Conservation (phyloP, 768 basidiomycete species). For the Termitomyces sp. region DNA sequence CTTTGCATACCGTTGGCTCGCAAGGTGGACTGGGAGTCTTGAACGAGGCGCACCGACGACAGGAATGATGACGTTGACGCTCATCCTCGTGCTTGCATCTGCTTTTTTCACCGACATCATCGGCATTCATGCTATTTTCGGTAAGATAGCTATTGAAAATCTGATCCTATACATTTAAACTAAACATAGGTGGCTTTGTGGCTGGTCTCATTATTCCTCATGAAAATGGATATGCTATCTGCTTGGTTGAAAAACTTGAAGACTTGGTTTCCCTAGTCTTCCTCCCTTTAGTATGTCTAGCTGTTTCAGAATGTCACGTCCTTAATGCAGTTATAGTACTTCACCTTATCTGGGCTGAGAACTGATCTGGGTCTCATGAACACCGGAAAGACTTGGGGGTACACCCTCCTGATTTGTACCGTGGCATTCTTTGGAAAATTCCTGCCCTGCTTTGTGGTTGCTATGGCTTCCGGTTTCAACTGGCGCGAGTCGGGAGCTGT, state of each 20-base stretch:
- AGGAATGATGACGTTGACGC: slow-evolving; percentile 69
- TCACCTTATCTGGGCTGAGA: slow-evolving; percentile 67
- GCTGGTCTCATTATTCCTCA: slow-evolving; percentile 83
- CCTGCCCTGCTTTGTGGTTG: slow-evolving; percentile 54
- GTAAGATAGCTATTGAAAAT: slow-evolving; percentile 20
- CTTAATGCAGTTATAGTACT: slow-evolving; percentile 46
- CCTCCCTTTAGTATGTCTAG: background rate
- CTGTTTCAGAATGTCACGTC: background rate
- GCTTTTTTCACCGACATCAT: slow-evolving; percentile 86
- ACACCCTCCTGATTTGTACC: slow-evolving; percentile 63
- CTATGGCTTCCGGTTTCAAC: slow-evolving; percentile 57
- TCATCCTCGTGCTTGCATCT: slow-evolving; percentile 69
- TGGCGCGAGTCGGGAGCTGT: slow-evolving; percentile 78
- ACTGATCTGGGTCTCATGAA: slow-evolving; percentile 79
- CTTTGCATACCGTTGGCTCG: slow-evolving; percentile 61
- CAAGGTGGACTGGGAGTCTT: slow-evolving; percentile 59
- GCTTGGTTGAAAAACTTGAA: slow-evolving; percentile 80
- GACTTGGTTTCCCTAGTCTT: slow-evolving; percentile 74
- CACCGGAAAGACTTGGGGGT: slow-evolving; percentile 77
- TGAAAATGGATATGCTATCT: slow-evolving; percentile 75
- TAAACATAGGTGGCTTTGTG: slow-evolving; percentile 61
- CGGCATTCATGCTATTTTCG: slow-evolving; percentile 66
- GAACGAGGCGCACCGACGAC: slow-evolving; percentile 67
- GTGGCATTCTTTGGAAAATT: slow-evolving; percentile 82
- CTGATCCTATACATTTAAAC: background rate